Percentiles rank a stretch among this genome's conserved stretches.
Conservation (phyloP, 768 basidiomycete genomes). For the Nevesoporus exiguus region DNA sequence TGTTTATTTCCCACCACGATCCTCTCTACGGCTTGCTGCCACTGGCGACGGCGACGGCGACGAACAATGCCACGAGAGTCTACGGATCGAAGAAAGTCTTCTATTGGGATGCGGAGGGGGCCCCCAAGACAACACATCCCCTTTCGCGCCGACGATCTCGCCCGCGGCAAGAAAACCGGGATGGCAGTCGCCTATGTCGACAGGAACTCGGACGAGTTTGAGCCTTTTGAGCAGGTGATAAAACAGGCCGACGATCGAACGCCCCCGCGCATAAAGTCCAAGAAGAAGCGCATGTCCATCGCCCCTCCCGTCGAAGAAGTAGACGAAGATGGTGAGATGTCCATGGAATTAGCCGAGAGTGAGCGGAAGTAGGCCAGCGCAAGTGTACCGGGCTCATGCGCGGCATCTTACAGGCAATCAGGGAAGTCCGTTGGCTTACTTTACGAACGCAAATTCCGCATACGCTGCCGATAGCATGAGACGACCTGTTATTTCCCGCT, state of each 20-base stretch:
- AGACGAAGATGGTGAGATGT: slow-evolving; percentile 63
- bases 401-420: slow-evolving; percentile 22
- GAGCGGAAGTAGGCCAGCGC: slow-evolving; percentile 24
- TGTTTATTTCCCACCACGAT: slow-evolving; percentile 28
- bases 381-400: slow-evolving; percentile 3
- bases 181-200: slow-evolving; percentile 65
- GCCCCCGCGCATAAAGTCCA: slow-evolving; percentile 52
- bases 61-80: slow-evolving; percentile 27
- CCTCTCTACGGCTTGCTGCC: slow-evolving; percentile 9
- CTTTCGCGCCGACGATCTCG: slow-evolving; percentile 72
- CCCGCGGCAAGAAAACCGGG: slow-evolving; percentile 79
- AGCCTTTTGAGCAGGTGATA: slow-evolving; percentile 74
- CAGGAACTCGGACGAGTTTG: slow-evolving; percentile 77
- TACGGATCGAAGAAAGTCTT: slow-evolving; percentile 33
- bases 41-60: slow-evolving; percentile 7
- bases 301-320: slow-evolving; percentile 38
- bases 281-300: slow-evolving; percentile 46
- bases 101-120: slow-evolving; percentile 49
- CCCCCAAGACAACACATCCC: slow-evolving; percentile 68
- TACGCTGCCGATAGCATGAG: slow-evolving; percentile 37
- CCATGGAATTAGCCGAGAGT: slow-evolving; percentile 78
- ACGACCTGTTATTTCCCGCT: slow-evolving; percentile 41
- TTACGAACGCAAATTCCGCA: slow-evolving; percentile 33
- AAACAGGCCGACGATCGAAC: slow-evolving; percentile 65
- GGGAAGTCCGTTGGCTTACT: slow-evolving; percentile 35